A percentile compares a stretch with the other conserved stretches of the same genome.
These are phyloP conservation scores for Allium cepa DNA, from an alignment of 106 monocot genomes.

Conservation along the genomic window DNA sequence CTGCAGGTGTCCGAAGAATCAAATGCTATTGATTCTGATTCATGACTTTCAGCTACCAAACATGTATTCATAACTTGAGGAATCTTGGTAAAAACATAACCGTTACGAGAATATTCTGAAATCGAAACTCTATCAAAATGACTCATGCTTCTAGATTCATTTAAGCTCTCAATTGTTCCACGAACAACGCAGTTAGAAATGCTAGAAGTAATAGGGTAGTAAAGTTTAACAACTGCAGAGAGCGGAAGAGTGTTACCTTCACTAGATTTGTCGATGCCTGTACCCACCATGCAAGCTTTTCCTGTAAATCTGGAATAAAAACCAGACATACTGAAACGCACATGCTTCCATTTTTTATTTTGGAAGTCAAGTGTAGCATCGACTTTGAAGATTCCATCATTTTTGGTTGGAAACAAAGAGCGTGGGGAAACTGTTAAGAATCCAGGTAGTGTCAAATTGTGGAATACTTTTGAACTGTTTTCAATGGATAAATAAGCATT, in stretches of 20 bases:
- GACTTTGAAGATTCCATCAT: neutral
- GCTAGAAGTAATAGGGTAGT: slow-evolving; percentile 9
- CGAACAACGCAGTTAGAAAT: slow-evolving; percentile 24
- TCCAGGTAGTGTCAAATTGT: neutral
- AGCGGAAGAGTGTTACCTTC: slow-evolving; percentile 22
- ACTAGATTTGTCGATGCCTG: neutral
- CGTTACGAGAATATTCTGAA: slow-evolving; percentile 28
- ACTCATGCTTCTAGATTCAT: neutral
- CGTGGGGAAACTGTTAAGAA: neutral
- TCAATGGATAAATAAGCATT: neutral
- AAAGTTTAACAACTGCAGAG: slow-evolving; percentile 27
- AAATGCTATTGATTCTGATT: neutral
- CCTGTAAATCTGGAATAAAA: slow-evolving; percentile 44
- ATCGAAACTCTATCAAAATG: slow-evolving; percentile 35
- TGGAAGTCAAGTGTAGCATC: neutral
- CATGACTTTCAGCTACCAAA: slow-evolving; percentile 8
- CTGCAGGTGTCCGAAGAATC: slow-evolving; percentile 3
- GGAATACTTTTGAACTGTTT: neutral
- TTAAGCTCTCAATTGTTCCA: slow-evolving; percentile 16
- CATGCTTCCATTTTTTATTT: neutral
- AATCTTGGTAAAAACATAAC: slow-evolving; percentile 48
- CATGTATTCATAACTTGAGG: slow-evolving; percentile 14
- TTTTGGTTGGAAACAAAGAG: neutral
- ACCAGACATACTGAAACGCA: slow-evolving; percentile 14
- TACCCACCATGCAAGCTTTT: slow-evolving; percentile 64